Evolutionary conservation across 805 yeast species (phyloP), one percentile per base, ranked within the genome.

Genomic region (Zygosaccharomyces gambellarensis): DNA sequence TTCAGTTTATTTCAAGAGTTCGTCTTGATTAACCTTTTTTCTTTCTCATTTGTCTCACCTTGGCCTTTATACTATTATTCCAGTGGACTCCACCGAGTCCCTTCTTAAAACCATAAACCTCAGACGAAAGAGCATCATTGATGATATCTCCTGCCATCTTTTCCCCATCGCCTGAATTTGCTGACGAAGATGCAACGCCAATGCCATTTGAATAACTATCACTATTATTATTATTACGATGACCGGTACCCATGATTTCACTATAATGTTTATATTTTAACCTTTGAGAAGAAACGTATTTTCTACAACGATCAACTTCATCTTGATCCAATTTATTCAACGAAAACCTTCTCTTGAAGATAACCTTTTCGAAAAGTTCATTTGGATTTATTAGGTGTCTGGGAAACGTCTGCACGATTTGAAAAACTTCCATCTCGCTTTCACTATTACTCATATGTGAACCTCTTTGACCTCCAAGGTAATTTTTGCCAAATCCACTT

Each of bases 391-490:
- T 59, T 14, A 87, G 59, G 23, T 73, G 69, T 57, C 83, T 85
- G 3, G 99, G 99, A 29, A 77, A 80, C 52, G 85, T 83, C 67
- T 92, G 99, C 55, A 92, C 78, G 31, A 83, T 75, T 69, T 90
- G 97, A 62, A 92, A 94, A 17, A 89, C 68, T 56, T 82, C 87
- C 75, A 81, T 78, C 48, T 76, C 81, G 52, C 73, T 79, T 30
- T 67, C 69, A 36, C 66, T 69, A 38, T 51, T 56, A 45, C 45
- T 50, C 21, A 38, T 45, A 19, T 44, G 43, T 19, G 38, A 38
- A 19, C 45, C 46, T 23, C 55, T 50, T 41, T 36, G 21, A 10
- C 39, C 41, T 12, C 27, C 36, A 12, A 43, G 30, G 29, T 48
- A 43, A 23, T 42, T 43, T 19, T 39, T 49, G 17, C 53, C 46